Evolutionary conservation across 2,329 filamentous ascomycete genomes (phyloP), one percentile per base, ranked within the genome.

Genomic region (Pezicula neosporulosa): DNA sequence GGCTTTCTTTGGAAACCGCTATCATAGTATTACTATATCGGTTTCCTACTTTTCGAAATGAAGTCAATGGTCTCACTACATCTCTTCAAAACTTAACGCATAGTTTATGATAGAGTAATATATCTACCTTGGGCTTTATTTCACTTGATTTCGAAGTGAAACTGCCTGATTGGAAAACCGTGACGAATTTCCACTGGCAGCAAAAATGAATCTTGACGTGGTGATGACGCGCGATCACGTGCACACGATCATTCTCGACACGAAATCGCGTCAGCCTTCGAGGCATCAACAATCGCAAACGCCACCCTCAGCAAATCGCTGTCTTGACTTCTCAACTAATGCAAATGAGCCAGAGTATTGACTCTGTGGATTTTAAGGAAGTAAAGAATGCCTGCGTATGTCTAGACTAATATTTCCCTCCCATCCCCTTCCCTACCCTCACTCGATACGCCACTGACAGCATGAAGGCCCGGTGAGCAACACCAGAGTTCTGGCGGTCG

Each of bases 381-480:
- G n/a, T 43, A 36, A 44, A 68, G 56, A 47, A 77, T 77, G 74
- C 74, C 74, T 64, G 73, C 72, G 74, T 77, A 67, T 66, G 72
- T 60, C 35, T 30, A 7, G 9, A 30, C 28, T 30, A 12, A 7
- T 7, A 9, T 8, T 38, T 39, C 18, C 18, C 4, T 8, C 21
- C 13, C 9, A 3, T 21, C 8, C 21, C 13, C 9, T 28, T 7
- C 21, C 13, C 9, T 28, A 45, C 37, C 15, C 47, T 42, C 43
- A 7, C 39, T 19, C n/a, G 21, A 30, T 5, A 13, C 15, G 45
- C 38, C 15, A 48, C 44, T 55, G 56, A 50, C 64, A 49, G 19
- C 36, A 39, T 58, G 44, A 66, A 90, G 86, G 60, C 80, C 84
- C 60, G 86, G 86, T 66, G 83, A 87, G 63, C 86, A 90, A 68